Base-by-base conservation (phyloP, 176 grass and related monocot genomes). In the Saccharum spontaneum region DNA sequence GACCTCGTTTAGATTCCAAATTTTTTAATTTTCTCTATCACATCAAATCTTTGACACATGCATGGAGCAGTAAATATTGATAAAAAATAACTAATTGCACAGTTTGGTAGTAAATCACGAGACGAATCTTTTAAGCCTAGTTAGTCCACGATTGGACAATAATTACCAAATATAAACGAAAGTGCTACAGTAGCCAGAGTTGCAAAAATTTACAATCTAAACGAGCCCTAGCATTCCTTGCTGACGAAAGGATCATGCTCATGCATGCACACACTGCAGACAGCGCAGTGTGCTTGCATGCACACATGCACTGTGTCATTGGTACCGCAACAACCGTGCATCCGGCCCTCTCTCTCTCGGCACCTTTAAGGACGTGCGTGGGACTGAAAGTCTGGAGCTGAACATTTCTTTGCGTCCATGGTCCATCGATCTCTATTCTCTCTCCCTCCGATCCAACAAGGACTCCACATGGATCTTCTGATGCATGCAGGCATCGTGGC, bases 351-450 rank as follows among this genome's bases (percentile, higher is more conserved):
- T 34, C 17, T 76, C 20, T 20, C 30, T 10, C 18, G 6, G 1
- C 37, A 78, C 7, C 76, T 61, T 78, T 78, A 63, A 78, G n/a
- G 76, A 78, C 10, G 28, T 54, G 45, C 57, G 57, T 10, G 44
- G 72, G 72, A 33, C 11, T 45, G 52, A 13, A 48, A 28, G 45
- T 50, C 48, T 50, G 48, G 48, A 59, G 52, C 45, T 54, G 5
- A 17, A 76, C 26, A 12, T 54, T 37, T 57, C 49, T 74, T 55
- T 55, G 50, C 50, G 50, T 55, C 6, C 44, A 48, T 48, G 45
- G 45, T 48, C 45, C 45, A 45, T 60, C 57, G 57, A 60, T 60
- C 57, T 57, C 20, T 57, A 16, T 49, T 49, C 46, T 50, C 12
- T 49, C 46, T 49, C 15, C 48, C 48, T 16, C 48, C 12, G 45